These are phyloP conservation scores for Suillus subaureus DNA, from an alignment of 768 basidiomycete species.

Conservation along the genomic window DNA sequence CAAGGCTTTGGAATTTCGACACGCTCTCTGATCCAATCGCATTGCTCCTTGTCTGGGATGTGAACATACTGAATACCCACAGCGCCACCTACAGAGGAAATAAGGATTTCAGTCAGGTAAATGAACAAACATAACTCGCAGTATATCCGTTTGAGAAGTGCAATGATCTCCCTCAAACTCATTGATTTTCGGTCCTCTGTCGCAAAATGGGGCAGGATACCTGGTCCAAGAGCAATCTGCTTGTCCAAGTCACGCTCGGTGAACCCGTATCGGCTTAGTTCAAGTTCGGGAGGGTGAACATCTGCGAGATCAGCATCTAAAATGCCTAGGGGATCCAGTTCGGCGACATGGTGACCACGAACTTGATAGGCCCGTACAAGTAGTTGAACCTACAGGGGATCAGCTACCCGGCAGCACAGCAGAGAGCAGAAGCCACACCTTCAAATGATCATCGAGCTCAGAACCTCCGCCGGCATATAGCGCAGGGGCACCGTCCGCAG, in stretches of 20 bases:
- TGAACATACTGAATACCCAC: constrained; percentile 92
- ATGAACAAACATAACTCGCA: constrained; percentile 54
- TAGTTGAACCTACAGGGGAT: constrained; percentile 77
- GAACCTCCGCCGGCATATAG: constrained; percentile 67
- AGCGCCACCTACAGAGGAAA: constrained; percentile 62
- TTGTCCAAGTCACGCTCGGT: constrained; percentile 93
- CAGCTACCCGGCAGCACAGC: constrained; percentile 7
- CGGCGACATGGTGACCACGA: constrained; percentile 94
- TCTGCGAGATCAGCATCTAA: constrained; percentile 84
- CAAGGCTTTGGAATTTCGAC: constrained; percentile 95
- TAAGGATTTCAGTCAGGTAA: neutral
- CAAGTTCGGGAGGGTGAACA: constrained; percentile 83
- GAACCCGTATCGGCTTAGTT: constrained; percentile 94
- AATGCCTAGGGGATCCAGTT: constrained; percentile 95
- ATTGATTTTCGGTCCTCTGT: constrained; percentile 84
- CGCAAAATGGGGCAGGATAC: constrained; percentile 94
- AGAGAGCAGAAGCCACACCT: constrained; percentile 50
- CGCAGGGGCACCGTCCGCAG: constrained; percentile 80
- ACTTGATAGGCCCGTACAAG: constrained; percentile 99
- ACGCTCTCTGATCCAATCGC: constrained; percentile 98
- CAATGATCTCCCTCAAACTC: constrained; percentile 90
- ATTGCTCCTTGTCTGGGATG: constrained; percentile 98
- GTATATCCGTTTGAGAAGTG: constrained; percentile 88
- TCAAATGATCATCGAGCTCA: constrained; percentile 91
- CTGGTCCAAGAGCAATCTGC: constrained; percentile 92